phyloP scores from a whole-genome alignment of 805 yeast species.

The Candida loeiensis region DNA sequence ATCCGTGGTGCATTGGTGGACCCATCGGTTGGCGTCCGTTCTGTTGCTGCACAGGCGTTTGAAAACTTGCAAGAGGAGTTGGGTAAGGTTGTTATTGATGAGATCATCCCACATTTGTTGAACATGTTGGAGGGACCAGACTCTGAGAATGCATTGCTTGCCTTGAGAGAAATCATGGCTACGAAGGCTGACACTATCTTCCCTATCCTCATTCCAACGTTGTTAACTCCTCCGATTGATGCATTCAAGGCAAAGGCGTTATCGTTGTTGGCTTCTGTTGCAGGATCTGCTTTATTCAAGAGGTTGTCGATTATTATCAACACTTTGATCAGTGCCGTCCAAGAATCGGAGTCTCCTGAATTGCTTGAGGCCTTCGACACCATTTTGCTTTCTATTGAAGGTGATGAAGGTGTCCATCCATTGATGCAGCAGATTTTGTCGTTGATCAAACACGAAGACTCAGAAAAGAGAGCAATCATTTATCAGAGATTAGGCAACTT shows the following conservation, averaged over 20 bases:
- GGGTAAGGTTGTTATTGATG: constrained; percentile 85
- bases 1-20: constrained; percentile 80
- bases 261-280: constrained; percentile 83
- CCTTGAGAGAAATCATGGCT: constrained; percentile 88
- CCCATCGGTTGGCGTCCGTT: constrained; percentile 68
- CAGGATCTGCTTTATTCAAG: constrained; percentile 75
- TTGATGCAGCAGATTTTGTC: constrained; percentile 76
- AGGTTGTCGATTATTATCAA: constrained; percentile 72
- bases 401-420: constrained; percentile 79
- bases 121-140: constrained; percentile 54
- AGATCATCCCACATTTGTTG: constrained; percentile 79
- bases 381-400: constrained; percentile 69
- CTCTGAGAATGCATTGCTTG: constrained; percentile 73
- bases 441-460: constrained; percentile 72
- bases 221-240: constrained; percentile 78
- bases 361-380: constrained; percentile 58
- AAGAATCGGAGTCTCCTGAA: constrained; percentile 36
- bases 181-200: constrained; percentile 85
- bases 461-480: constrained; percentile 57
- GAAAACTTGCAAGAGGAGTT: constrained; percentile 79
- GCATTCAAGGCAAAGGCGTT: constrained; percentile 82
- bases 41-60: constrained; percentile 87
- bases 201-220: constrained; percentile 87
- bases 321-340: constrained; percentile 60
- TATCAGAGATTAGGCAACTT: constrained; percentile 67